phyloP scores from a whole-genome alignment of 495 filamentous ascomycete genomes.

The Penicillium flavigenum region DNA sequence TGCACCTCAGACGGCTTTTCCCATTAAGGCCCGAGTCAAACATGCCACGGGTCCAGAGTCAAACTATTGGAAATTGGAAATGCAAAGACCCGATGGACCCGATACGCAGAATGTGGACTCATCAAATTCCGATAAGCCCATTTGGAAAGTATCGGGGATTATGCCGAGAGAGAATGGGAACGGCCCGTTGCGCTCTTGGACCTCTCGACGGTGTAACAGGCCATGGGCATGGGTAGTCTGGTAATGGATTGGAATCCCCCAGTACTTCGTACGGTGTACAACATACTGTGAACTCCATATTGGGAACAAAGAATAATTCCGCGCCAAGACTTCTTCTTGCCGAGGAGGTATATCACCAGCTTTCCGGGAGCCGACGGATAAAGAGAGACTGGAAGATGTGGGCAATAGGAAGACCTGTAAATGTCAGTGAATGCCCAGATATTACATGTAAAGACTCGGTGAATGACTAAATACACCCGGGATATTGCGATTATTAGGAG shows the following conservation, averaged over 20 bases:
- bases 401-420: background rate
- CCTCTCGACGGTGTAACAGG: background rate
- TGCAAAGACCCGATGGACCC: slow-evolving; percentile 1
- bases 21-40: background rate
- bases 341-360: background rate
- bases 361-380: background rate
- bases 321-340: background rate
- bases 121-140: background rate
- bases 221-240: background rate
- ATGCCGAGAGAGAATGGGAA: slow-evolving; percentile 7
- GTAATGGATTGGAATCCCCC: background rate
- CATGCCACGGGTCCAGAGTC: background rate
- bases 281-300: too few relatives aligned
- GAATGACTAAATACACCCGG: too few relatives aligned
- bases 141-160: background rate
- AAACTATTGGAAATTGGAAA: background rate
- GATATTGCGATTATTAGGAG: too few relatives aligned
- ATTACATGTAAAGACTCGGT: too few relatives aligned
- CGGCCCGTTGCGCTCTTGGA: slow-evolving; percentile 5
- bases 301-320: too few relatives aligned
- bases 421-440: too few relatives aligned
- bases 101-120: background rate
- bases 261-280: too few relatives aligned
- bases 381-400: background rate
- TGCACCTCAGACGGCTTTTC: background rate